Evolutionary conservation across 192 early-diverging fungal species (phyloP).

Genomic region (Backusella tuberculispora): DNA sequence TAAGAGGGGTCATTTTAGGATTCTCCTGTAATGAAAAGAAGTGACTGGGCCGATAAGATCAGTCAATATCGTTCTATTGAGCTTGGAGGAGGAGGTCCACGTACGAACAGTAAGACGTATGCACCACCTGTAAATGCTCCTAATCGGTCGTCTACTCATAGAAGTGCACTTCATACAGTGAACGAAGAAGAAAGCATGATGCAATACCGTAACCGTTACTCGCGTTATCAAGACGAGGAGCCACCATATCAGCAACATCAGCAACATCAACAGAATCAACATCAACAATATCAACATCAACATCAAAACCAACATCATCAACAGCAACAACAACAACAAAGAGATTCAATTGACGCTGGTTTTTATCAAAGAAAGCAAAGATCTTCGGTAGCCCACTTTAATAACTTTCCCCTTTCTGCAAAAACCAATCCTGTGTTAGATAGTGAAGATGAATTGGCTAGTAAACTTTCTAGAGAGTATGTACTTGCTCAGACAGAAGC

Average conservation of each 20-base stretch:
- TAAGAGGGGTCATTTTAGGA: slow-evolving; percentile 3
- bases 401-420: slow-evolving; percentile 20
- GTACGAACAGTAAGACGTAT: background rate
- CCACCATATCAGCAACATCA: background rate
- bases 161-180: slow-evolving; percentile 27
- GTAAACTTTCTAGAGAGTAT: background rate
- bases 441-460: background rate
- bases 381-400: slow-evolving; percentile 24
- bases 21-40: slow-evolving; percentile 20
- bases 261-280: background rate
- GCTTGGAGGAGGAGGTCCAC: background rate
- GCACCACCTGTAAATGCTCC: slow-evolving; percentile 6
- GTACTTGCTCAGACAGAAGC: background rate
- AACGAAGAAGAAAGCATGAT: slow-evolving; percentile 25
- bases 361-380: slow-evolving; percentile 11
- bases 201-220: background rate
- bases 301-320: too few species aligned
- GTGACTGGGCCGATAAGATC: slow-evolving; percentile 7
- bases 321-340: background rate
- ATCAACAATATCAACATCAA: too few species aligned
- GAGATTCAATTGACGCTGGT: background rate
- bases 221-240: background rate
- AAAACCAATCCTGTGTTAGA: background rate
- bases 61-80: slow-evolving; percentile 6
- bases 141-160: background rate